Percentiles rank a stretch among this genome's conserved stretches.
Conservation (phyloP, 1,284 basidiomycete species). For the Fistulina hepatica region DNA sequence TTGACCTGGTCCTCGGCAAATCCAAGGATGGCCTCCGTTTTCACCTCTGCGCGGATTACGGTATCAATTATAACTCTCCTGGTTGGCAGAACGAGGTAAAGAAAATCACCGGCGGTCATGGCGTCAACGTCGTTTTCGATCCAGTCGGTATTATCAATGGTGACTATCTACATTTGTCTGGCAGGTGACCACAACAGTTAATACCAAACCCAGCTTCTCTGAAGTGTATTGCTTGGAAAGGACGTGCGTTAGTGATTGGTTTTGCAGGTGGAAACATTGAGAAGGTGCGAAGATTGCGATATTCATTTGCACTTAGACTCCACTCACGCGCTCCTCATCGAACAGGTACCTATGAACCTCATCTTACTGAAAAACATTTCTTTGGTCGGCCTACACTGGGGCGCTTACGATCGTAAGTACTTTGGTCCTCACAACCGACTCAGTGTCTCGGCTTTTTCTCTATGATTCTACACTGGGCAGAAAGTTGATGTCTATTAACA, state of each 20-base stretch:
- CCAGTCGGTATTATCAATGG: constrained; percentile 7
- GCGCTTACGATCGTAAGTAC: constrained; percentile 22
- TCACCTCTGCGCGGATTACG: constrained; percentile 68
- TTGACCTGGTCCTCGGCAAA: constrained; percentile 59
- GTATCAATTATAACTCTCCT: constrained; percentile 52
- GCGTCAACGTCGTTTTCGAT: too few relatives aligned
- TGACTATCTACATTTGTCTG: too few relatives aligned
- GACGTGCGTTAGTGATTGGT: constrained; percentile 83
- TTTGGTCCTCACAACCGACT: neutral
- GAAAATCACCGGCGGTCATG: constrained; percentile 66
- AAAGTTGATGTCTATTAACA: too few relatives aligned
- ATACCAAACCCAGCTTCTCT: constrained; percentile 56
- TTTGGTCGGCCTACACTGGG: constrained; percentile 59
- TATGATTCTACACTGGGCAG: too few relatives aligned
- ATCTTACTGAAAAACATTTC: constrained; percentile 82
- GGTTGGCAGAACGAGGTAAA: constrained; percentile 72
- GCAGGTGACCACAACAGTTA: too few relatives aligned
- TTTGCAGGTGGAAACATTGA: constrained; percentile 87
- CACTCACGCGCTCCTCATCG: too few relatives aligned
- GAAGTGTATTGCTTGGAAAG: constrained; percentile 93
- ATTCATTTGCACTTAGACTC: too few relatives aligned
- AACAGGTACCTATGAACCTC: constrained; percentile 81
- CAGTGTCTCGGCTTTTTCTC: too few relatives aligned
- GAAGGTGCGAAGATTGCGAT: too few relatives aligned
- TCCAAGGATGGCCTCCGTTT: constrained; percentile 55